A percentile compares a stretch with the other conserved stretches of the same genome.
These are phyloP conservation scores for Barbatosphaeria neglecta DNA, from an alignment of 495 filamentous ascomycete species.

Conservation along the genomic window DNA sequence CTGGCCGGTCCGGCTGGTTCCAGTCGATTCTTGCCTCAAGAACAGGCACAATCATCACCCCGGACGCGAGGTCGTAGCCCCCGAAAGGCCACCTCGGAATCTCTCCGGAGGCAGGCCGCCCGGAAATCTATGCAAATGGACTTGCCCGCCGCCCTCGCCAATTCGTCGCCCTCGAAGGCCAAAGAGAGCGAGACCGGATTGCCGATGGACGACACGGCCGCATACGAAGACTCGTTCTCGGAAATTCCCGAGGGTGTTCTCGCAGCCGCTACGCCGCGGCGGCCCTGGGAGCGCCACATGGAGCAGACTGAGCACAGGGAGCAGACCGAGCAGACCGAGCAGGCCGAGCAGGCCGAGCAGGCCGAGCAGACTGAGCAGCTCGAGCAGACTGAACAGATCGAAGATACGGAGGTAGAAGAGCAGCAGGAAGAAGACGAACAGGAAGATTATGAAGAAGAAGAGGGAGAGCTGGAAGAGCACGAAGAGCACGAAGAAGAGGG, in stretches of 20 bases:
- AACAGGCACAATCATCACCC: slow-evolving; percentile 5
- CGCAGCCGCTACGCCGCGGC: slow-evolving; percentile 35
- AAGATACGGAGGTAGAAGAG: slow-evolving; percentile 8
- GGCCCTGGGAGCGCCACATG: slow-evolving; percentile 3
- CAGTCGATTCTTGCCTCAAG: slow-evolving; percentile 2
- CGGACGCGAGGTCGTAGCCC: slow-evolving; percentile 8
- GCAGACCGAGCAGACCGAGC: slow-evolving; percentile 1
- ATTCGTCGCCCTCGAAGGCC: neutral
- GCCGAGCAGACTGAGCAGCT: slow-evolving; percentile 45
- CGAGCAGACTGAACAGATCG: slow-evolving; percentile 14
- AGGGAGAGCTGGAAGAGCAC: neutral
- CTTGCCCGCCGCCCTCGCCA: neutral
- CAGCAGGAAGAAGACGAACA: neutral
- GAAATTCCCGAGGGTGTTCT: slow-evolving; percentile 35
- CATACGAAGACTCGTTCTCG: slow-evolving; percentile 42
- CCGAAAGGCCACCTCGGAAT: slow-evolving; percentile 6
- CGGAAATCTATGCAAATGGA: slow-evolving; percentile 9
- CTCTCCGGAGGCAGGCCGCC: slow-evolving; percentile 11
- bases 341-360: slow-evolving; percentile 37
- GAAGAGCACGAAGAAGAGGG: slow-evolving; percentile 3
- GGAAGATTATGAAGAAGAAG: neutral
- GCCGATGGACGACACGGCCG: slow-evolving; percentile 8
- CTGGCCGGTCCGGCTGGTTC: slow-evolving; percentile 3
- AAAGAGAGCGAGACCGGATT: neutral
- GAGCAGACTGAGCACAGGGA: slow-evolving; percentile 2